These are phyloP conservation scores for Dryas integrifolia DNA, from an alignment of 331 rosid species.

Conservation along the genomic window DNA sequence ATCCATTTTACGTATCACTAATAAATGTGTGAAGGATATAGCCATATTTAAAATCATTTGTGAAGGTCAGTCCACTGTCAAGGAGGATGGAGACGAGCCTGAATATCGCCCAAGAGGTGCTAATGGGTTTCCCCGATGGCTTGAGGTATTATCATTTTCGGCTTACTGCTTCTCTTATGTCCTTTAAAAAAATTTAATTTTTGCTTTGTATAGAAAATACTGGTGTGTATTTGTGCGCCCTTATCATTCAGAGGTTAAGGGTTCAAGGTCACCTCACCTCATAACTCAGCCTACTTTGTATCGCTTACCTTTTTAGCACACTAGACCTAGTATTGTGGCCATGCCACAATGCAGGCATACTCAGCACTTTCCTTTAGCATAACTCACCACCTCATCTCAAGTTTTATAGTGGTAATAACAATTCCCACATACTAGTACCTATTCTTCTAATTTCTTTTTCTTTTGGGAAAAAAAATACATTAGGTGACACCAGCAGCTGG, in stretches of 20 bases:
- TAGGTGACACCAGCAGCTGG: slow-evolving; percentile 86
- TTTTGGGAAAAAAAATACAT: not conserved
- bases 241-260: too few relatives aligned
- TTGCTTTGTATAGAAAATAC: too few relatives aligned
- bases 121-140: slow-evolving; percentile 93
- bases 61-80: slow-evolving; percentile 61
- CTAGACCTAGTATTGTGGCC: too few relatives aligned
- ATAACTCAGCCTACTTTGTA: too few relatives aligned
- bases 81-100: slow-evolving; percentile 57
- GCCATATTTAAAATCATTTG: slow-evolving; percentile 64
- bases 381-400: too few relatives aligned
- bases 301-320: not conserved
- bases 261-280: too few relatives aligned
- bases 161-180: not conserved
- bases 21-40: slow-evolving; percentile 55
- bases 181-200: too few relatives aligned
- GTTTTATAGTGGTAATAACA: too few relatives aligned
- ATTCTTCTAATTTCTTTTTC: slow-evolving; percentile 18
- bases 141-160: slow-evolving; percentile 61
- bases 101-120: slow-evolving; percentile 64
- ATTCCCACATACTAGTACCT: not conserved
- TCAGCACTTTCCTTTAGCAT: too few relatives aligned
- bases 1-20: slow-evolving; percentile 51
- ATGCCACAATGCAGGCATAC: too few relatives aligned
- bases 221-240: too few relatives aligned